A percentile compares a stretch with the other conserved stretches of the same genome.
Conservation (phyloP, 2,329 filamentous ascomycete genomes). For the Orbilia javanica region DNA sequence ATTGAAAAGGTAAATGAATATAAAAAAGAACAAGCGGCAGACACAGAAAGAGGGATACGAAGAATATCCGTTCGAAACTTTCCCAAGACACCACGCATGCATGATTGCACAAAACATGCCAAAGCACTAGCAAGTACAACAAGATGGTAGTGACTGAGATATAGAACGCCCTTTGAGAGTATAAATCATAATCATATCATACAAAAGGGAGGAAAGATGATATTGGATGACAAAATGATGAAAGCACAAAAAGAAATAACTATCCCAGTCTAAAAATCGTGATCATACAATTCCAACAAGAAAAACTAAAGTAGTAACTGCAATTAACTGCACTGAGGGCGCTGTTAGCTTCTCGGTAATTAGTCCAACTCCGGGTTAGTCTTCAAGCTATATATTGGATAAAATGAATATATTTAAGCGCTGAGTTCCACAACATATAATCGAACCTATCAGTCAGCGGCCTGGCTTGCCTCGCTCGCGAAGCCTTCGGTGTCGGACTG, state of each 20-base stretch:
- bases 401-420: background rate
- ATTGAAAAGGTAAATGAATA: background rate
- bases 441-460: conserved; percentile 22
- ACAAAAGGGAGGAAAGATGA: conserved; percentile 33
- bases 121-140: conserved; percentile 1
- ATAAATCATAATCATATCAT: conserved; percentile 49
- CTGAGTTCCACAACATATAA: conserved; percentile 7
- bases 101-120: conserved; percentile 15
- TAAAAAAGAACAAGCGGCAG: background rate
- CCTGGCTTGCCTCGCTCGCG: conserved; percentile 54
- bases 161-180: conserved; percentile 34
- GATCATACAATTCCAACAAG: conserved; percentile 10
- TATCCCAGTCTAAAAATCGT: conserved; percentile 33
- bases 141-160: conserved; percentile 6
- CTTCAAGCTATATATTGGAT: conserved; percentile 4
- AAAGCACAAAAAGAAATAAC: conserved; percentile 23
- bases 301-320: conserved; percentile 10
- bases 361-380: conserved; percentile 1
- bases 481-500: conserved; percentile 57
- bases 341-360: conserved; percentile 1
- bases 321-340: background rate
- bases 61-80: conserved; percentile 16
- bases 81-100: conserved; percentile 29
- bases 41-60: background rate
- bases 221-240: conserved; percentile 3